These are phyloP conservation scores for Thielaviopsis cerberus DNA, from an alignment of 2,329 filamentous ascomycete genomes.

Conservation along the genomic window DNA sequence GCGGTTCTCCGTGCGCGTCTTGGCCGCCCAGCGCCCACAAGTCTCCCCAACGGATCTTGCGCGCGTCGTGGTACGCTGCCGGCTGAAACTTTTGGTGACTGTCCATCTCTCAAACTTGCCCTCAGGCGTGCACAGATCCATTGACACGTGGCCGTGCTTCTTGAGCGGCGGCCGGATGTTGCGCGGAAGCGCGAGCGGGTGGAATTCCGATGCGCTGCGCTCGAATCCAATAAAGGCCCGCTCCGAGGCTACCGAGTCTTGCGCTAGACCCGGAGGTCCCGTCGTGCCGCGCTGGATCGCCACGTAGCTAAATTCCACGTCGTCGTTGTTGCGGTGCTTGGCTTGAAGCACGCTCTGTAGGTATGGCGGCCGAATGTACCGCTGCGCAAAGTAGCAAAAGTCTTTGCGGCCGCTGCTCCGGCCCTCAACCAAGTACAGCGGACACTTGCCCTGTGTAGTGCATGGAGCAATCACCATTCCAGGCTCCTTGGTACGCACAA, in stretches of 20 bases:
- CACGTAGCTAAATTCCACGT: slow-evolving; percentile 79
- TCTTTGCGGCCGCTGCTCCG: slow-evolving; percentile 61
- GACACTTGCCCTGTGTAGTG: slow-evolving; percentile 74
- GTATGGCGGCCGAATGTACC: slow-evolving; percentile 69
- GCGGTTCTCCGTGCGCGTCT: slow-evolving; percentile 52
- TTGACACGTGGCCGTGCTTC: slow-evolving; percentile 65
- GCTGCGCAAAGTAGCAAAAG: slow-evolving; percentile 78
- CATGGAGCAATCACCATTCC: slow-evolving; percentile 57
- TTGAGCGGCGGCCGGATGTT: slow-evolving; percentile 68
- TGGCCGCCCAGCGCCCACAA: slow-evolving; percentile 88
- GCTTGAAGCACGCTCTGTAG: slow-evolving; percentile 58
- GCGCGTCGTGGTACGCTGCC: slow-evolving; percentile 78
- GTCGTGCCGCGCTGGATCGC: slow-evolving; percentile 58
- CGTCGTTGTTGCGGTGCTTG: slow-evolving; percentile 62
- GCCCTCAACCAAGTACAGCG: slow-evolving; percentile 65
- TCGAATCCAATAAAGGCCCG: slow-evolving; percentile 53
- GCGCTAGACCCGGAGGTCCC: slow-evolving; percentile 11
- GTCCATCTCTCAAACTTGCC: slow-evolving; percentile 87
- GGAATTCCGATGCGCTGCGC: slow-evolving; percentile 29
- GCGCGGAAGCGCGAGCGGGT: slow-evolving; percentile 58
- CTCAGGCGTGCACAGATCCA: slow-evolving; percentile 77
- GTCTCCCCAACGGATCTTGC: slow-evolving; percentile 82
- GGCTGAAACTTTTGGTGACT: slow-evolving; percentile 63
- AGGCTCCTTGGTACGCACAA: slow-evolving; percentile 29
- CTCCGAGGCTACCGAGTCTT: slow-evolving; percentile 31